Evolutionary conservation across 176 grass and related monocot species (phyloP), one percentile per base, ranked within the genome.

Genomic region (Phragmites australis): DNA sequence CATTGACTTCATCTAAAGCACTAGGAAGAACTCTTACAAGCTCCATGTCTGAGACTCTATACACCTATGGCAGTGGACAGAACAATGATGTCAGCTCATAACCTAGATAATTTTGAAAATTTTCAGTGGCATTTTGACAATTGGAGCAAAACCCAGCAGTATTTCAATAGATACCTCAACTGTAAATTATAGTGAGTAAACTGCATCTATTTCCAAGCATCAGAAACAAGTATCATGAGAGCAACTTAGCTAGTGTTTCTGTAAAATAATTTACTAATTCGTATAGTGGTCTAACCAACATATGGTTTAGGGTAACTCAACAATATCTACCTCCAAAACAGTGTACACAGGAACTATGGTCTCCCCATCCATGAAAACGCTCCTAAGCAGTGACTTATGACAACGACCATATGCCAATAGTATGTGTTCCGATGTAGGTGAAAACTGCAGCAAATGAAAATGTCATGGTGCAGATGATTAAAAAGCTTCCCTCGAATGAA

Each of bases 351-450:
- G 97, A 80, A 99, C 74, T 93, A 12, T 6, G 29, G 29, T 93
- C 97, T 15, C 89, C 92, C 57, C 59, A 68, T 99, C 90, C 83
- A 95, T 80, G 43, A 96, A 87, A 83, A 95, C 72, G 76, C 84
- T 99, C 83, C 97, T 91, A 56, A 95, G 93, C 45, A 99, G 82
- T 2, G 97, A 99, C 84, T 74, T 88, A 90, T 96, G 97, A 59
- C 93, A 90, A 45, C 97, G 88, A 54, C 97, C 97, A 89, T 99
- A 99, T 82, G 97, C 97, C 88, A 99, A 84, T 23, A 99, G 78
- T 89, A 99, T 89, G 71, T 96, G 90, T 67, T 99, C 90, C 26
- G 97, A 96, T 69, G 97, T 99, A 52, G 97, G 97, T 15, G 97
- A 99, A 69, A 99, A 99, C 96, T 99, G 89, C 59, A 89, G 51